Evolutionary conservation across 2,329 filamentous ascomycete species (phyloP).

Genomic region (Cercospora sp.): DNA sequence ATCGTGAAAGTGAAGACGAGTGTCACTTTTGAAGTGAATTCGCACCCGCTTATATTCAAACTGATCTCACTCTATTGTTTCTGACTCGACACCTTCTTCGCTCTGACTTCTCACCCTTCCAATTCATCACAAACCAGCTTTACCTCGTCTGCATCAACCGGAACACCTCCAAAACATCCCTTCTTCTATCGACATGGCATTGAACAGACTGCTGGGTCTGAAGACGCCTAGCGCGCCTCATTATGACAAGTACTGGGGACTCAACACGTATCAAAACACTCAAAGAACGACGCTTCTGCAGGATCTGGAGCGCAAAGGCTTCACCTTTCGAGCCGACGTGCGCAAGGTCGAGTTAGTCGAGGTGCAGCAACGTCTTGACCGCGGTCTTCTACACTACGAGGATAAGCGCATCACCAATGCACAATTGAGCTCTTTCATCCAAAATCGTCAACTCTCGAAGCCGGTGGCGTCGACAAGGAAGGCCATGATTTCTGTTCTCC

Average conservation of each 20-base stretch:
- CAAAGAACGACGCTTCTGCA: not conserved
- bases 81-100: too few relatives aligned
- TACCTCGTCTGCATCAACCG: too few relatives aligned
- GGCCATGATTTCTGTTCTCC: not conserved
- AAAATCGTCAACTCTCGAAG: not conserved
- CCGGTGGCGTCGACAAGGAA: not conserved
- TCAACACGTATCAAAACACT: not conserved
- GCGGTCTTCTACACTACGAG: not conserved
- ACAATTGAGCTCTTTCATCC: not conserved
- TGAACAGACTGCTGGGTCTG: too few relatives aligned
- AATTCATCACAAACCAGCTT: too few relatives aligned
- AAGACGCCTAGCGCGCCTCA: not conserved
- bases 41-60: too few relatives aligned
- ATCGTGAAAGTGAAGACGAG: too few relatives aligned
- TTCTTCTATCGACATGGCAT: not conserved
- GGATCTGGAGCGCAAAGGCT: not conserved
- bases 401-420: not conserved
- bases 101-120: too few relatives aligned
- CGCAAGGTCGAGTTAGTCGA: slow-evolving; percentile 2
- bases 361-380: slow-evolving; percentile 6
- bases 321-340: not conserved
- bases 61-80: too few relatives aligned
- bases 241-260: slow-evolving; percentile 6
- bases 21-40: too few relatives aligned
- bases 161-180: too few relatives aligned